A percentile compares a stretch with the other conserved stretches of the same genome.
Conservation (phyloP, 805 yeast genomes). For the Barnettozyma populi region DNA sequence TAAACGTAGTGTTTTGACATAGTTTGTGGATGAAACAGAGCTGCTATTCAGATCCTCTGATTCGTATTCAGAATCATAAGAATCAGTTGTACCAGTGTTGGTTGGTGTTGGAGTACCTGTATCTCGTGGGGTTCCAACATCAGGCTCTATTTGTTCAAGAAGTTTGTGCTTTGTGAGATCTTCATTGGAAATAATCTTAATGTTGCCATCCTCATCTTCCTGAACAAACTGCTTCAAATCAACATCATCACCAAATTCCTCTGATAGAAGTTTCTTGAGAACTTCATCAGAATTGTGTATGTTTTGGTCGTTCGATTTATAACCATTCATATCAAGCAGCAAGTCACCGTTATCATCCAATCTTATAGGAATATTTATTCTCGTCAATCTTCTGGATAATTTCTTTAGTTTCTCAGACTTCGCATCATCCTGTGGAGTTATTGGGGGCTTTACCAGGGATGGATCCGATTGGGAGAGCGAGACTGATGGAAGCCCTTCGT, state of each 20-base stretch:
- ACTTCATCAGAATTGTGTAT: slow-evolving; percentile 71
- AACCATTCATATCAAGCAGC: slow-evolving; percentile 91
- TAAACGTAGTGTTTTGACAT: slow-evolving; percentile 81
- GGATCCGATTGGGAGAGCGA: slow-evolving; percentile 11
- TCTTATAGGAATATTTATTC: slow-evolving; percentile 79
- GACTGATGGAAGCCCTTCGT: slow-evolving; percentile 1
- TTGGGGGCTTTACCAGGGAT: slow-evolving; percentile 6
- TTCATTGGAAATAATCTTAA: slow-evolving; percentile 44
- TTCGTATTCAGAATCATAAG: slow-evolving; percentile 5
- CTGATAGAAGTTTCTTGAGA: slow-evolving; percentile 64
- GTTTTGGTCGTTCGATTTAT: slow-evolving; percentile 79
- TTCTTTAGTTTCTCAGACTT: slow-evolving; percentile 56
- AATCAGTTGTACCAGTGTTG: slow-evolving; percentile 1
- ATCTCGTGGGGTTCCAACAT: background rate
- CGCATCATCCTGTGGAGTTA: slow-evolving; percentile 29
- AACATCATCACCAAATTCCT: slow-evolving; percentile 59
- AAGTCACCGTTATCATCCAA: slow-evolving; percentile 87
- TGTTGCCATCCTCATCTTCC: slow-evolving; percentile 64
- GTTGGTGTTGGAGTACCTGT: background rate
- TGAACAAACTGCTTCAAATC: slow-evolving; percentile 41
- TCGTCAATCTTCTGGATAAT: slow-evolving; percentile 57
- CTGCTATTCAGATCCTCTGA: slow-evolving; percentile 7
- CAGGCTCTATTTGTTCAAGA: background rate
- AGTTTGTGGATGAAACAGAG: slow-evolving; percentile 31
- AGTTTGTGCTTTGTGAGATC: slow-evolving; percentile 10